Evolutionary conservation across 2,329 filamentous ascomycete species (phyloP), one percentile per base, ranked within the genome.

Genomic region (Colletotrichum spaethianum): DNA sequence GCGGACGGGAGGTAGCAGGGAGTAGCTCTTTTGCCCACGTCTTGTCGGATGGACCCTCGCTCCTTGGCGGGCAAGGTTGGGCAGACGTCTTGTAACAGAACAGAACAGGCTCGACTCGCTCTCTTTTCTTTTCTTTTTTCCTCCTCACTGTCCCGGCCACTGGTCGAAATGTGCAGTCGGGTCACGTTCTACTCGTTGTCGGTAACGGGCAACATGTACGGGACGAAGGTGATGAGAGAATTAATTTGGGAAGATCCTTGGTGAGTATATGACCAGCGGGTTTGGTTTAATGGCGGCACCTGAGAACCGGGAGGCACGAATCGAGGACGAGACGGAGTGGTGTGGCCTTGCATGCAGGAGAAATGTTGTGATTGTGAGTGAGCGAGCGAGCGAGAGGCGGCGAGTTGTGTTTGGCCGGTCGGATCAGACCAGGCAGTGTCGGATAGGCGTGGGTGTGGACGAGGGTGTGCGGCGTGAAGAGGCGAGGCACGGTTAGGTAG

Each of bases 201-300:
- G 64, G 59, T 40, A 40, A 50, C 50, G 65, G 55, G 52, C 31
- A 61, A 48, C 48, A 40, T 55, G 31, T 57, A 48, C 56, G 38
- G 61, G 56, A 44, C 36, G 36, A 52, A 50, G 31, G 23, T 26
- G 52, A 59, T 14, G 36, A 59, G 36, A 59, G 56, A 68, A 26
- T 57, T 33, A 52, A n/a, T 36, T 64, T 20, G 42, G 69, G 69
- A 56, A 72, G 50, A 72, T 57, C 63, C 64, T 68, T 68, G 69
- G 31, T 44, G 5, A 59, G 38, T 28, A 12, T 69, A 28, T 33
- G 28, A 20, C 64, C 46, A 69, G 69, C 52, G 55, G 26, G 40
- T 59, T 53, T 53, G 55, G 52, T 56, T 38, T 38, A 64, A 59
- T 48, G 57, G 56, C 57, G 40, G 64, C 42, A 63, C 64, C 57